phyloP scores from a whole-genome alignment of 1,284 basidiomycete genomes.

The Trichosporon sp. region DNA sequence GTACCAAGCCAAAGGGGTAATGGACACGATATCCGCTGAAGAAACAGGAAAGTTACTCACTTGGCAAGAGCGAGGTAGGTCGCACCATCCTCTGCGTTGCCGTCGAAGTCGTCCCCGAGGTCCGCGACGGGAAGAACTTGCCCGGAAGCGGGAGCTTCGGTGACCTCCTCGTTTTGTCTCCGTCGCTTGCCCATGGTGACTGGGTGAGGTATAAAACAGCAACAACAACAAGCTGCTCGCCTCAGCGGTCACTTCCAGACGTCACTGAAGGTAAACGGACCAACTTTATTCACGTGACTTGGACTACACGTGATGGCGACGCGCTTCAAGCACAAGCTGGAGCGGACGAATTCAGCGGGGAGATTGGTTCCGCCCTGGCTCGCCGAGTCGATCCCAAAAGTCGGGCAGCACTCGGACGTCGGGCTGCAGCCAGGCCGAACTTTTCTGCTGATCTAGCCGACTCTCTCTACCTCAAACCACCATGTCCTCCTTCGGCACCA shows the following conservation, averaged over 20 bases:
- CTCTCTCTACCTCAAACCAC: conserved; percentile 24
- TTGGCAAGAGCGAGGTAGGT: conserved; percentile 46
- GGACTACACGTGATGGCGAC: neutral
- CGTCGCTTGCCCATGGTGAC: neutral
- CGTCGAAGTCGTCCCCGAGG: conserved; percentile 43
- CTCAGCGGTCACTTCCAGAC: conserved; percentile 3
- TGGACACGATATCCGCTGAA: too few species aligned
- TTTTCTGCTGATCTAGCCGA: conserved; percentile 15
- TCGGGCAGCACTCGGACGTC: neutral
- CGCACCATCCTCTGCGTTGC: conserved; percentile 43
- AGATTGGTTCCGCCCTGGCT: neutral
- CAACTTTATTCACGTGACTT: conserved; percentile 1
- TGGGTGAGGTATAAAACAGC: too few species aligned
- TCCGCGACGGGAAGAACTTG: conserved; percentile 45
- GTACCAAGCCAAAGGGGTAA: too few species aligned
- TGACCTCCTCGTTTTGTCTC: conserved; percentile 24
- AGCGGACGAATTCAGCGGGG: conserved; percentile 10
- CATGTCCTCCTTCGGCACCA: conserved; percentile 91
- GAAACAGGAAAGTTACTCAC: conserved; percentile 31
- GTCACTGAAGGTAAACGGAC: neutral
- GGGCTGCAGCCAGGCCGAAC: conserved; percentile 9
- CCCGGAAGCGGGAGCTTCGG: conserved; percentile 16
- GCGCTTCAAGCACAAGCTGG: neutral
- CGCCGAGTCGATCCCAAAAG: conserved; percentile 18
- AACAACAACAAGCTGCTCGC: neutral